These are phyloP conservation scores for Lentinula novae-zelandiae DNA, from an alignment of 1,284 basidiomycete genomes.

Conservation along the genomic window DNA sequence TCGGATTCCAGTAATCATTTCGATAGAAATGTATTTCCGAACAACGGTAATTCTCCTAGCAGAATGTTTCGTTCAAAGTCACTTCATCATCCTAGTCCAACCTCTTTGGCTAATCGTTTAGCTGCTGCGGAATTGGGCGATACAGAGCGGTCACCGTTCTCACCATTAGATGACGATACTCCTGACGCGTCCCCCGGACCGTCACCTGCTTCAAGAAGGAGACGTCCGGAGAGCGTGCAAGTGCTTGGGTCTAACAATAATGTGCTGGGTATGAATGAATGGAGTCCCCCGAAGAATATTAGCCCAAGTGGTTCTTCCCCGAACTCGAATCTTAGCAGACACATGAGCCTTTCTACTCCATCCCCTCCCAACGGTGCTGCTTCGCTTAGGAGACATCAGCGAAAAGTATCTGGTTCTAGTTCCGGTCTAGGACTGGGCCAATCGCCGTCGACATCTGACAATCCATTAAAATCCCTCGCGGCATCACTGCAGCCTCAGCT, in stretches of 20 bases:
- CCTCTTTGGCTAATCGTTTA: conserved; percentile 1
- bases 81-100: conserved; percentile 11
- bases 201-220: conserved; percentile 44
- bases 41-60: not conserved
- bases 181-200: conserved; percentile 8
- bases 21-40: not conserved
- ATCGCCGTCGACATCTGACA: conserved; percentile 15
- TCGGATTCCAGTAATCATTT: not conserved
- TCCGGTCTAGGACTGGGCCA: not conserved
- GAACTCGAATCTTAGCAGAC: not conserved
- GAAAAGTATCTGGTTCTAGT: not conserved
- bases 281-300: not conserved
- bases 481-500: conserved; percentile 42
- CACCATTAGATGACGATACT: conserved; percentile 2
- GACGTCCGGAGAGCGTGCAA: conserved; percentile 64
- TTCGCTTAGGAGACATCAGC: not conserved
- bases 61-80: conserved; percentile 9
- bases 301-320: not conserved
- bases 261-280: not conserved
- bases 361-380: conserved; percentile 1
- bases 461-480: conserved; percentile 42
- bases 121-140: not conserved
- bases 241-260: conserved; percentile 21
- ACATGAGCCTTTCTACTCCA: conserved; percentile 6
- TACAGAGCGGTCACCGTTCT: conserved; percentile 7